Evolutionary conservation across 257 asterid species (phyloP), one percentile per base, ranked within the genome.

Genomic region (Thymus quinquecostatus): DNA sequence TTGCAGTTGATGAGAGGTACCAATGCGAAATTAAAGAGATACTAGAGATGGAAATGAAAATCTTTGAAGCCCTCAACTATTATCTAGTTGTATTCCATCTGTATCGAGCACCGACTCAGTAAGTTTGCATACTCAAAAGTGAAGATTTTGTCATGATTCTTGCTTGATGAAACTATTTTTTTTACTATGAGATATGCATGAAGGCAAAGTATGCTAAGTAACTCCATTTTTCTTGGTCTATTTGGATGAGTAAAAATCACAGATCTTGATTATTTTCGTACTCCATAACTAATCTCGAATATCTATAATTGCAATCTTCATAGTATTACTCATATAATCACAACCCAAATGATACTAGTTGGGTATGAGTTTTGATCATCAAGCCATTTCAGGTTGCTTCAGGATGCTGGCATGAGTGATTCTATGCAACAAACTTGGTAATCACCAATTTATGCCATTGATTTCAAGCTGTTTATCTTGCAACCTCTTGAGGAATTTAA

Each of bases 1-100:
- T 82, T 80, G 86, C 96, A 94, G 97, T 79, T 0, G 97, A 88
- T 72, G 98, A 94, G 44, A 94, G 83, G 84, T 86, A 85, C 77
- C 86, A 86, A 38, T 91, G 48, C 81, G 99, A 94, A 81, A 83
- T 86, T 73, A 94, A 91, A 74, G 99, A 91, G 77, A 91, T 94
- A 71, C 90, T 94, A 12, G 98, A 89, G 80, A 94, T 91, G 99
- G 99, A 94, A 84, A 94, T 94, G 99, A 91, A 88, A 81, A 80
- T 94, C 76, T 78, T 94, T 90, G 99, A 94, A 86, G 99, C 95
- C 68, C 88, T 94, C 44, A 83, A 89, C 84, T 94, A 94, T 75
- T 91, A 94, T 70, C 83, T 94, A 81, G 94, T 94, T 69, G 90
- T 94, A 40, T 91, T 80, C 83, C 99, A 94, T 82, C 99, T 97